Evolutionary conservation across 192 early-diverging fungal genomes (phyloP).

Genomic region (Coemansia sp.): DNA sequence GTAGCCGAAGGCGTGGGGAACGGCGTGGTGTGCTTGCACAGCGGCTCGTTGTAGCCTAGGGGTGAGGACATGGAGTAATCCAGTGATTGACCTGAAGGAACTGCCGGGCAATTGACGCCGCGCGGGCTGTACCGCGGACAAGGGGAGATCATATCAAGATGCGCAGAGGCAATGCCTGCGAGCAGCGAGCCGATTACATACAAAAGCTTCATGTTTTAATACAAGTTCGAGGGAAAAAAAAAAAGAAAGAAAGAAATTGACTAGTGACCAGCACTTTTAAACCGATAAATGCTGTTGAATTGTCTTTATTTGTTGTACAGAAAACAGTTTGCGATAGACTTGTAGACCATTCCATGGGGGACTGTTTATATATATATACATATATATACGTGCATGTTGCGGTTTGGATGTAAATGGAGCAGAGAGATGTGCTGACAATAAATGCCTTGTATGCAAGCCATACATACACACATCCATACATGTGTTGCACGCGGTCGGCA

Average conservation of each 20-base stretch:
- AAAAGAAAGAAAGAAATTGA: not conserved
- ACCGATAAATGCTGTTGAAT: not conserved
- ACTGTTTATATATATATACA: not conserved
- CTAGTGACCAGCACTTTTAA: conserved; percentile 1
- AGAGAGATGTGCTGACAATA: not conserved
- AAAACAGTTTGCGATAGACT: not conserved
- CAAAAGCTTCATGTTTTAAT: not conserved
- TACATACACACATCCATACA: not conserved
- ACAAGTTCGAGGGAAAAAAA: not conserved
- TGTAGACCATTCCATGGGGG: not conserved
- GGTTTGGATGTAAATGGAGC: no score
- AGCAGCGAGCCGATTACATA: not conserved
- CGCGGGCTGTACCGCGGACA: conserved; percentile 4
- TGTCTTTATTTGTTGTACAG: no score
- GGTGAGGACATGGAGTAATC: conserved; percentile 32
- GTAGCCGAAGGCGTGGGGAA: conserved; percentile 28
- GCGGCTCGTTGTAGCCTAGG: conserved; percentile 17
- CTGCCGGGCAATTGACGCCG: conserved; percentile 26
- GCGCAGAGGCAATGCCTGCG: not conserved
- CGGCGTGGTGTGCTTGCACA: conserved; percentile 47
- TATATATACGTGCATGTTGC: not conserved
- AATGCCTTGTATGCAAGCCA: not conserved
- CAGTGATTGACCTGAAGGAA: conserved; percentile 21
- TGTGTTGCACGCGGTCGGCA: not conserved
- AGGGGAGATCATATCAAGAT: conserved; percentile 11